A percentile compares a stretch with the other conserved stretches of the same genome.
These are phyloP conservation scores for Microdochium paspali DNA, from an alignment of 2,329 filamentous ascomycete genomes.

Conservation along the genomic window DNA sequence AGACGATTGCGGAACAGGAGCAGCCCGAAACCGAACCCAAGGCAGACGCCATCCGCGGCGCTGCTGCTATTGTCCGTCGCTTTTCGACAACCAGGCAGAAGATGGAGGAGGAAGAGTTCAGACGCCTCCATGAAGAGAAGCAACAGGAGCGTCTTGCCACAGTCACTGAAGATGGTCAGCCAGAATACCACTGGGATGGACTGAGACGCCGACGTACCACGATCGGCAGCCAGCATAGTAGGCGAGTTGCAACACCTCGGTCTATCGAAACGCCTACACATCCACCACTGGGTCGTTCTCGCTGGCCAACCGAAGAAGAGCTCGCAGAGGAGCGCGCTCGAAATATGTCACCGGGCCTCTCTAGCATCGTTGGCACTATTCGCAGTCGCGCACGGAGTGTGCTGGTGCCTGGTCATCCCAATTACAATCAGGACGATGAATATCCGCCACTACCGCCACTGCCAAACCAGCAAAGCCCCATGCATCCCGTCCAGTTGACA, in stretches of 20 bases:
- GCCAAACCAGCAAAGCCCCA: constrained; percentile 38
- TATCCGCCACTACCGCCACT: constrained; percentile 9
- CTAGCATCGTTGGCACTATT: constrained; percentile 48
- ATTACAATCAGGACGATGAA: constrained; percentile 27
- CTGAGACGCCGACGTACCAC: constrained; percentile 63
- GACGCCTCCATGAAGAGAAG: constrained; percentile 71
- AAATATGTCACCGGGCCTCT: constrained; percentile 36
- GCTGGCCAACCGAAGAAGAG: constrained; percentile 62
- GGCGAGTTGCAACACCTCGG: constrained; percentile 22
- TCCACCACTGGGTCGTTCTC: constrained; percentile 80
- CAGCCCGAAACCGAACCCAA: constrained; percentile 95
- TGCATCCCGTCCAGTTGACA: constrained; percentile 54
- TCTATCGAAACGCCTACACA: constrained; percentile 36
- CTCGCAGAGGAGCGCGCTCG: constrained; percentile 41
- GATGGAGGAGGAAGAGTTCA: constrained; percentile 72
- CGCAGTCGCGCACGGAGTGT: constrained; percentile 33
- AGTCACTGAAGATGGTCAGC: constrained; percentile 66
- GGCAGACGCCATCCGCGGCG: constrained; percentile 87
- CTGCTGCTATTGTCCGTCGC: constrained; percentile 77
- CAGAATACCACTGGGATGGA: constrained; percentile 79
- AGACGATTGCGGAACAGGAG: constrained; percentile 89
- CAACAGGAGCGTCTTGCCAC: constrained; percentile 60
- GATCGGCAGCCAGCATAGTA: constrained; percentile 27
- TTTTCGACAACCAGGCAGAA: constrained; percentile 68
- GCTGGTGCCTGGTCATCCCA: constrained; percentile 26